Conservation (phyloP, 2,329 filamentous ascomycete species). For the Neonectria magnoliae region DNA sequence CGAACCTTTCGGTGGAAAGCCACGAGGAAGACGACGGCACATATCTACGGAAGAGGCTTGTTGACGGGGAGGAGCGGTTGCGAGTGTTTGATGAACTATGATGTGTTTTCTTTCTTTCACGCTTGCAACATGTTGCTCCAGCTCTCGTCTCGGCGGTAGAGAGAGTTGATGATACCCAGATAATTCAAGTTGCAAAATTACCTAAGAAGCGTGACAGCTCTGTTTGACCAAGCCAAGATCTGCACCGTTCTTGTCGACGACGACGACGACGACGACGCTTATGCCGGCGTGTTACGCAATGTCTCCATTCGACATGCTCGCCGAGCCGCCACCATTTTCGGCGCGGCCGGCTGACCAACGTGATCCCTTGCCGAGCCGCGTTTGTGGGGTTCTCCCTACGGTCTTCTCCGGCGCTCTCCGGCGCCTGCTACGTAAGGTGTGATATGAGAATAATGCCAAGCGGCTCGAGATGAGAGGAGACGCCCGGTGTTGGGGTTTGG, state of each 20-base stretch:
- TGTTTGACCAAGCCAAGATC: background rate
- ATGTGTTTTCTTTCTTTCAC: slow-evolving; percentile 7
- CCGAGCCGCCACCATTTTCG: slow-evolving; percentile 15
- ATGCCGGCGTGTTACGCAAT: slow-evolving; percentile 1
- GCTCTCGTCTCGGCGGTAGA: slow-evolving; percentile 17
- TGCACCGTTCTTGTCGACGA: background rate
- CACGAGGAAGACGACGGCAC: slow-evolving; percentile 36
- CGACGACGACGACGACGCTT: background rate
- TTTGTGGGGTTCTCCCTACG: background rate
- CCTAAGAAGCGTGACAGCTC: background rate
- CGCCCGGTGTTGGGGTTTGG: background rate
- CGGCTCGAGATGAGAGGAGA: background rate
- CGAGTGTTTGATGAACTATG: slow-evolving; percentile 60
- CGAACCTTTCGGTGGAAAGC: slow-evolving; percentile 30
- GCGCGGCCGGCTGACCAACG: slow-evolving; percentile 12
- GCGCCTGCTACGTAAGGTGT: background rate
- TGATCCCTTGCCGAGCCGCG: slow-evolving; percentile 1
- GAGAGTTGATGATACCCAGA: slow-evolving; percentile 32
- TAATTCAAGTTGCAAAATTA: background rate
- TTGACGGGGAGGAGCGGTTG: slow-evolving; percentile 49
- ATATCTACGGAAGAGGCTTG: slow-evolving; percentile 41
- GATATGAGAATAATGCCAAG: background rate
- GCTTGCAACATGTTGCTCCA: slow-evolving; percentile 7
- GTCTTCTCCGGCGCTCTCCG: slow-evolving; percentile 12
- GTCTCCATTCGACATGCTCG: background rate